phyloP scores from a whole-genome alignment of 768 basidiomycete genomes.

The Dendrothele bispora region DNA sequence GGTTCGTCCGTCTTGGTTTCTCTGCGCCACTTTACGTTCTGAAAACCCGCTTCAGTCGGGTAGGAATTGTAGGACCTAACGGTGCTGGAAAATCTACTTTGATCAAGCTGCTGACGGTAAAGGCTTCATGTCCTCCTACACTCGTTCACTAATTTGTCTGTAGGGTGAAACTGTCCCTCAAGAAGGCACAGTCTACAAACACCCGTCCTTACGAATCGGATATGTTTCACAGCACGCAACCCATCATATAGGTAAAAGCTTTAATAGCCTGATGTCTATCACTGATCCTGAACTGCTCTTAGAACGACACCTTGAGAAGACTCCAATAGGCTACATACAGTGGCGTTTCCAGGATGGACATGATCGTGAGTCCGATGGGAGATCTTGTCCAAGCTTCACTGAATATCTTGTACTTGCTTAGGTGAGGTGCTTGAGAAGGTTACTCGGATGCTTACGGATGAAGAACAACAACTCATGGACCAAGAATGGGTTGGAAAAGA shows the following conservation, averaged over 20 bases:
- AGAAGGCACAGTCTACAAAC: constrained; percentile 90
- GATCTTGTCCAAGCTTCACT: constrained; percentile 10
- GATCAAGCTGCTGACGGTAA: constrained; percentile 87
- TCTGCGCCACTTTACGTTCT: constrained; percentile 14
- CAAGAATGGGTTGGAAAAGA: constrained; percentile 90
- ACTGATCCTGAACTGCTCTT: constrained; percentile 7
- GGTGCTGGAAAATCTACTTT: constrained; percentile 96
- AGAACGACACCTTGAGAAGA: constrained; percentile 95
- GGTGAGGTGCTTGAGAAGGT: constrained; percentile 90
- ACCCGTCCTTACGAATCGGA: constrained; percentile 89
- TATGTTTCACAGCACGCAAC: constrained; percentile 99
- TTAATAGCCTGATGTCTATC: constrained; percentile 17
- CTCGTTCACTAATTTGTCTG: constrained; percentile 8
- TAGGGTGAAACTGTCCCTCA: constrained; percentile 92
- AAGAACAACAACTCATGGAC: constrained; percentile 77
- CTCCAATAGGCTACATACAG: constrained; percentile 94
- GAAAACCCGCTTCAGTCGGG: constrained; percentile 56
- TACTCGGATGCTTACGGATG: constrained; percentile 86
- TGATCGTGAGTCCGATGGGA: constrained; percentile 78
- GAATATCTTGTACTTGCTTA: constrained; percentile 25
- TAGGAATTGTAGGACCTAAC: constrained; percentile 90
- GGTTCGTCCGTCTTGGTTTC: constrained; percentile 40
- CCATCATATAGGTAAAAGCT: constrained; percentile 80
- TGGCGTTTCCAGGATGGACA: constrained; percentile 99
- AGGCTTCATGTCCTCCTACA: constrained; percentile 17